phyloP scores from a whole-genome alignment of 371 early-diverging fungal species.

The Batkoa obscura region DNA sequence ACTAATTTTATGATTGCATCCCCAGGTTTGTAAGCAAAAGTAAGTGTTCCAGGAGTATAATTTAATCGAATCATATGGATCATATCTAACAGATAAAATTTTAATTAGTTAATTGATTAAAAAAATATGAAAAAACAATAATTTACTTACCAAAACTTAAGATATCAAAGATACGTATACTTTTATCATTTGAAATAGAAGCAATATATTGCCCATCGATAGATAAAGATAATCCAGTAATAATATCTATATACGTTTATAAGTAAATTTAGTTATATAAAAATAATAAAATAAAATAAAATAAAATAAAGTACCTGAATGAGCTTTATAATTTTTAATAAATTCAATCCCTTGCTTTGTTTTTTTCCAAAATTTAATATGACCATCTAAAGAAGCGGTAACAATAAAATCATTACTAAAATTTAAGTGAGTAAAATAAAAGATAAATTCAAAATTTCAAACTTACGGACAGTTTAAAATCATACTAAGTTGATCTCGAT shows the following conservation, averaged over 20 bases:
- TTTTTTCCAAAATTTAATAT: constrained; percentile 97
- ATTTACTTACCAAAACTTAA: constrained; percentile 65
- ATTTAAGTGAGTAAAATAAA: neutral
- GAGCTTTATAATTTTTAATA: constrained; percentile 88
- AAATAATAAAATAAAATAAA: neutral
- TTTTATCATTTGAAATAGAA: constrained; percentile 63
- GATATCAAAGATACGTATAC: constrained; percentile 83
- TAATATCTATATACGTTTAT: constrained; percentile 12
- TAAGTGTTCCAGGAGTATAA: constrained; percentile 52
- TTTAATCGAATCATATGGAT: constrained; percentile 76
- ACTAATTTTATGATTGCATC: constrained; percentile 61
- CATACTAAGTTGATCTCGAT: constrained; percentile 67
- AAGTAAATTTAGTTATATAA: too few relatives aligned
- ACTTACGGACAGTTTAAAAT: constrained; percentile 49
- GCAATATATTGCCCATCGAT: constrained; percentile 68
- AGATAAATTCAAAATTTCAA: neutral
- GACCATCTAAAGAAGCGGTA: constrained; percentile 87
- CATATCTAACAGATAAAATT: constrained; percentile 48
- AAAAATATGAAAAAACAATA: neutral
- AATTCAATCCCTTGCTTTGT: constrained; percentile 67
- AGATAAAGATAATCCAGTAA: constrained; percentile 37
- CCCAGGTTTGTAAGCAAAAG: constrained; percentile 73
- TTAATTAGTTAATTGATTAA: neutral
- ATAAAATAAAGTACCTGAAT: constrained; percentile 28
- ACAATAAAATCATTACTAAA: constrained; percentile 74